phyloP scores from a whole-genome alignment of 2,329 filamentous ascomycete species.

The Lecanicillium sp. region DNA sequence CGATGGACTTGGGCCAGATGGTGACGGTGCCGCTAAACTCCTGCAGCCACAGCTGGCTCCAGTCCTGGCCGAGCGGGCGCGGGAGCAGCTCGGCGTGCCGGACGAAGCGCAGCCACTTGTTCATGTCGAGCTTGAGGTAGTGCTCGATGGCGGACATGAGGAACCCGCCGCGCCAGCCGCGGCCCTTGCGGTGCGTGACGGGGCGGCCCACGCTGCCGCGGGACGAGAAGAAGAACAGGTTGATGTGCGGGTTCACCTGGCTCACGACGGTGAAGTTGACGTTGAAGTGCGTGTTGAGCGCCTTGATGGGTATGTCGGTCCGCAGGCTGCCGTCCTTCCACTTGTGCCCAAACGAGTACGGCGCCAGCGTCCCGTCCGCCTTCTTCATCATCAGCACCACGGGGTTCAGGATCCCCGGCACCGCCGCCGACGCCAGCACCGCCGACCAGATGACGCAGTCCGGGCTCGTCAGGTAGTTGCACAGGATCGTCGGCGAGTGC shows the following conservation, averaged over 20 bases:
- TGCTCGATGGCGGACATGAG: slow-evolving; percentile 88
- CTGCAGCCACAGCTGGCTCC: slow-evolving; percentile 94
- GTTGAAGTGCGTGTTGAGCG: slow-evolving; percentile 94
- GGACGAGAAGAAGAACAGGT: slow-evolving; percentile 97
- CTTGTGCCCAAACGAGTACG: slow-evolving; percentile 96
- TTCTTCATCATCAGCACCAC: slow-evolving; percentile 91
- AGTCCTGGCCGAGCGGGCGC: slow-evolving; percentile 86
- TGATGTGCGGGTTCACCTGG: slow-evolving; percentile 94
- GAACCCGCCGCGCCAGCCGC: slow-evolving; percentile 94
- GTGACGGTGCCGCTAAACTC: slow-evolving; percentile 92
- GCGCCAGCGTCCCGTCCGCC: slow-evolving; percentile 66
- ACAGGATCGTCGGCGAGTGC: slow-evolving; percentile 83
- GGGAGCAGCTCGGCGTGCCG: slow-evolving; percentile 88
- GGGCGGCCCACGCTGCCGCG: slow-evolving; percentile 86
- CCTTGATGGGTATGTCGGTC: slow-evolving; percentile 92
- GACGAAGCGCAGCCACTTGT: slow-evolving; percentile 95
- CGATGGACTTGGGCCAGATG: slow-evolving; percentile 81
- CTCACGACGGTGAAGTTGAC: slow-evolving; percentile 92
- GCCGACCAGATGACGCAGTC: slow-evolving; percentile 99
- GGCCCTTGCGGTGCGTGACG: slow-evolving; percentile 86
- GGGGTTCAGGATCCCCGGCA: slow-evolving; percentile 92
- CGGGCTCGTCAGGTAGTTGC: slow-evolving; percentile 90
- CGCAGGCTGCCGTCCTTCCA: slow-evolving; percentile 96
- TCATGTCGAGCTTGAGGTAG: slow-evolving; percentile 92
- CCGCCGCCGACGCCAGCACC: slow-evolving; percentile 87